These are phyloP conservation scores for Teunomyces lycoperdinae DNA, from an alignment of 805 yeast genomes.

Conservation along the genomic window DNA sequence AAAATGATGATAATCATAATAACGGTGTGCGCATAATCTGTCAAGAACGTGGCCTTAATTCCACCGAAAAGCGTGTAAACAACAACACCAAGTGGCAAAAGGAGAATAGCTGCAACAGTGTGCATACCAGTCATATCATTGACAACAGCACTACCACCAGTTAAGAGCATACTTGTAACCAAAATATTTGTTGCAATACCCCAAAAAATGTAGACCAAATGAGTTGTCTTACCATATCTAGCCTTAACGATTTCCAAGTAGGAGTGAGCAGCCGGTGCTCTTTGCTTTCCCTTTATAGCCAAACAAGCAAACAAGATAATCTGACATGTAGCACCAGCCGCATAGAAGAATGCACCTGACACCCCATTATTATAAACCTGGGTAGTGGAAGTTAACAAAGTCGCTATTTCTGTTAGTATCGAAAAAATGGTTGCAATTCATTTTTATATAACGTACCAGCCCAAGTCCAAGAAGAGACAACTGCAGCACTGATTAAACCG, in stretches of 20 bases:
- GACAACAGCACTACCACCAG: slow-evolving; percentile 88
- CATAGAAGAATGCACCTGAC: slow-evolving; percentile 78
- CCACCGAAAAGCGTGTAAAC: slow-evolving; percentile 44
- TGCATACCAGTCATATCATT: slow-evolving; percentile 79
- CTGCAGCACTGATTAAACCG: slow-evolving; percentile 84
- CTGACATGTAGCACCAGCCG: slow-evolving; percentile 90
- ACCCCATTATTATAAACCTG: slow-evolving; percentile 77
- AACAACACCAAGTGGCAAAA: slow-evolving; percentile 77
- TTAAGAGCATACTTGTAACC: slow-evolving; percentile 88
- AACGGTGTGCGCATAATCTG: slow-evolving; percentile 43
- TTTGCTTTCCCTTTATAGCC: slow-evolving; percentile 84
- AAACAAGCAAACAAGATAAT: slow-evolving; percentile 80
- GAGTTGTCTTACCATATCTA: slow-evolving; percentile 78
- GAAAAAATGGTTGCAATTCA: slow-evolving; percentile 3
- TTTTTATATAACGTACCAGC: slow-evolving; percentile 28
- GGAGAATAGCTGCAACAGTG: slow-evolving; percentile 75
- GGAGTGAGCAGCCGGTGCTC: slow-evolving; percentile 91
- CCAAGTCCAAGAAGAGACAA: slow-evolving; percentile 89
- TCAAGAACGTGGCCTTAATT: slow-evolving; percentile 45
- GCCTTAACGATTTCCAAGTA: slow-evolving; percentile 80
- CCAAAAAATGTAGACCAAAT: slow-evolving; percentile 67
- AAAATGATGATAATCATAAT: slow-evolving; percentile 74
- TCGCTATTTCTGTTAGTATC: slow-evolving; percentile 32
- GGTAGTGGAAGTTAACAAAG: slow-evolving; percentile 70
- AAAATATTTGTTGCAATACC: slow-evolving; percentile 85